Evolutionary conservation across 2,329 filamentous ascomycete species (phyloP), one percentile per base, ranked within the genome.

Genomic region (Cladorrhinum sp.): DNA sequence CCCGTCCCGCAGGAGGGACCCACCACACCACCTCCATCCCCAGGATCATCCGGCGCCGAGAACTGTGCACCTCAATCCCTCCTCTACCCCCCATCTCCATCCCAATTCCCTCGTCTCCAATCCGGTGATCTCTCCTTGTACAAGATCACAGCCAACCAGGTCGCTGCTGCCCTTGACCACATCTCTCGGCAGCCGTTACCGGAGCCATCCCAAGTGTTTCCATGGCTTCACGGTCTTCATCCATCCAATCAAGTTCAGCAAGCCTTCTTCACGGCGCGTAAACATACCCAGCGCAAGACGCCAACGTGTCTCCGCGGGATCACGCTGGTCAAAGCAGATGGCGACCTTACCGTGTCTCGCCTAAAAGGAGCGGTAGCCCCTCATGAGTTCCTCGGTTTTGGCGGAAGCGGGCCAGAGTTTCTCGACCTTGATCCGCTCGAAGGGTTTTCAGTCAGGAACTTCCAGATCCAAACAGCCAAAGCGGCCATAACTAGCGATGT

Each of bases 381-480:
- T 0, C 85, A 90, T 1, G 95, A 98, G 74, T 81, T 98, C 50
- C 75, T 98, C 60, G 81, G 86, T 39, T 68, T 78, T 0, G 42
- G 18, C 16, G 74, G 74, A 0, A 73, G 74, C 2, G 71, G 70
- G 2, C 75, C 76, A 16, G 81, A 86, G 21, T 96, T 99, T 71
- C 77, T 92, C 63, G 91, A 96, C 49, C 83, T 88, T 46, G 95
- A 99, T 71, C 95, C 95, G 1, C 84, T 79, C 59, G 91, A 96
- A 66, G 95, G 95, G 8, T 98, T 98, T 72, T 96, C 92, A 3
- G 93, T 98, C 49, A 86, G 95, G 51, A 98, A 98, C 73, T 99
- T 99, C 72, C 94, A 98, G 69, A 98, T 98, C 42, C 95, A 99
- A 74, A 84, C 91, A 0, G 90, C 90, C 61, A 99, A 99, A 74